phyloP scores from a whole-genome alignment of 140 eudicot species.

The Ambrosia hybrid region DNA sequence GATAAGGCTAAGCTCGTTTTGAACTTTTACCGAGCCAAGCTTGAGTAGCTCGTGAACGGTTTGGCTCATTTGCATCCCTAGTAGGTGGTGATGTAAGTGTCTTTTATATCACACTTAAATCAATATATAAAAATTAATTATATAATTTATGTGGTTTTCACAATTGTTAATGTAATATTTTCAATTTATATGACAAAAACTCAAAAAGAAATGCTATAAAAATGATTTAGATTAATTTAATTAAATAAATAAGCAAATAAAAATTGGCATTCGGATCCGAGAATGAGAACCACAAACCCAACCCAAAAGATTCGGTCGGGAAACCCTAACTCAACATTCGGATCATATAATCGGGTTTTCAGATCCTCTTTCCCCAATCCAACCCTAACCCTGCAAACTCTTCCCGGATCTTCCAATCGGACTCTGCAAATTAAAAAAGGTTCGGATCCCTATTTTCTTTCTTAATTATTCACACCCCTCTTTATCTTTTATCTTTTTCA shows the following conservation, averaged over 20 bases:
- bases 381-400: slow-evolving; percentile 43
- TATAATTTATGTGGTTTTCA: too few species aligned
- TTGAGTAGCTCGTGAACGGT: too few species aligned
- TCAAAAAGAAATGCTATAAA: too few species aligned
- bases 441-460: slow-evolving; percentile 26
- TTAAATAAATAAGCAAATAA: not conserved
- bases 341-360: slow-evolving; percentile 36
- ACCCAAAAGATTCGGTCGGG: slow-evolving; percentile 18
- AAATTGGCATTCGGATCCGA: slow-evolving; percentile 10
- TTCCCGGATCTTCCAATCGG: slow-evolving; percentile 70
- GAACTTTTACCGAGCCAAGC: too few species aligned
- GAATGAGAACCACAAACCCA: slow-evolving; percentile 38
- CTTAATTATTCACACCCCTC: slow-evolving; percentile 3
- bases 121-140: too few species aligned
- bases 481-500: not conserved
- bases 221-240: too few species aligned
- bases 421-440: slow-evolving; percentile 37
- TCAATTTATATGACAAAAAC: too few species aligned
- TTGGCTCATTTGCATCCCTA: too few species aligned
- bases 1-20: too few species aligned
- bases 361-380: not conserved
- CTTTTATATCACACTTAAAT: too few species aligned
- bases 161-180: too few species aligned
- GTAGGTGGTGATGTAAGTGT: too few species aligned
- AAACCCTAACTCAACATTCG: slow-evolving; percentile 18